Conservation (phyloP, 345 rosid species). For the Jatropha curcas region DNA sequence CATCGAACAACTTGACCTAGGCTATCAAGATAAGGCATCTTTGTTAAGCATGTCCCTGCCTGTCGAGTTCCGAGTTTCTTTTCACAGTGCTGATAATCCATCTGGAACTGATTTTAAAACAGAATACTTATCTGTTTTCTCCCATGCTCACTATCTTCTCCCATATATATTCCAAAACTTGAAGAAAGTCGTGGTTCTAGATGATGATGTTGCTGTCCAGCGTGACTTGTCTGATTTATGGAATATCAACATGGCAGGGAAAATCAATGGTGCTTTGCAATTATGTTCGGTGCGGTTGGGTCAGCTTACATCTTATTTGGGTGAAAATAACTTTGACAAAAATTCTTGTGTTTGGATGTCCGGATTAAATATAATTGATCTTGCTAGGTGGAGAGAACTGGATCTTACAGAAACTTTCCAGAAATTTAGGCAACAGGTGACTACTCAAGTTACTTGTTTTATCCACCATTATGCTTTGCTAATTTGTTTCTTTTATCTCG, state of each 20-base stretch:
- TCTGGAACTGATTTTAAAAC: slow-evolving; percentile 46
- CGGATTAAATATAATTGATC: slow-evolving; percentile 83
- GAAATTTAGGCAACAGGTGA: slow-evolving; percentile 60
- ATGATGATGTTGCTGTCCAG: slow-evolving; percentile 91
- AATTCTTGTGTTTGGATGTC: slow-evolving; percentile 87
- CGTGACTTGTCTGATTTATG: slow-evolving; percentile 72
- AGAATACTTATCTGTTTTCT: slow-evolving; percentile 72
- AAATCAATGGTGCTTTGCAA: slow-evolving; percentile 76
- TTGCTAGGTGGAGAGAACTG: slow-evolving; percentile 68
- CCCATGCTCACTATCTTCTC: slow-evolving; percentile 76
- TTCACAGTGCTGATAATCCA: slow-evolving; percentile 36
- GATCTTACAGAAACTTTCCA: slow-evolving; percentile 55
- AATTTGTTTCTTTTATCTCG: background rate
- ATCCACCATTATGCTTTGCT: background rate
- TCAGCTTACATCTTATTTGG: slow-evolving; percentile 55
- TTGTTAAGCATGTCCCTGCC: slow-evolving; percentile 54
- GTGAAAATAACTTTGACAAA: slow-evolving; percentile 38
- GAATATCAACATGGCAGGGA: slow-evolving; percentile 75
- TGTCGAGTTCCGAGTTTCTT: slow-evolving; percentile 80
- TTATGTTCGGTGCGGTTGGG: slow-evolving; percentile 69
- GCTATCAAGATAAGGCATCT: slow-evolving; percentile 43
- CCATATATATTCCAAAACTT: slow-evolving; percentile 67
- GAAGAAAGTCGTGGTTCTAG: slow-evolving; percentile 71
- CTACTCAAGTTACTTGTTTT: slow-evolving; percentile 20
- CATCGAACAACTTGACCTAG: slow-evolving; percentile 34